These are phyloP conservation scores for Thozetella sp. DNA, from an alignment of 495 filamentous ascomycete genomes.

Conservation along the genomic window DNA sequence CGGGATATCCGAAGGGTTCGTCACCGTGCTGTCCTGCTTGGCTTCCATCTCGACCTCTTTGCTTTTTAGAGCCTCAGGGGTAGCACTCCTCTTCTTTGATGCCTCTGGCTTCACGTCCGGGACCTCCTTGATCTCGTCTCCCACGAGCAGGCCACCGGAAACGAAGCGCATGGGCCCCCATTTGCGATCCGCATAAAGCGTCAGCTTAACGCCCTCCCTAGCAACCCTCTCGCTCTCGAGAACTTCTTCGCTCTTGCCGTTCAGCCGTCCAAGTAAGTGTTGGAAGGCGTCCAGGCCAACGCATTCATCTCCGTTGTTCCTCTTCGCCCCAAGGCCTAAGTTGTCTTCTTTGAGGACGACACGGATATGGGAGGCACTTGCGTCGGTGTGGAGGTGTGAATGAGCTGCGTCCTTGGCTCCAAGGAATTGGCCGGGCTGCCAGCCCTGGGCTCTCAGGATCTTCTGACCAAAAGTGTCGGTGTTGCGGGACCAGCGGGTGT, in stretches of 20 bases:
- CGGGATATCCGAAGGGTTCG: constrained; percentile 14
- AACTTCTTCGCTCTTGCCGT: constrained; percentile 76
- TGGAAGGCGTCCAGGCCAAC: constrained; percentile 84
- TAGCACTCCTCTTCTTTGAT: neutral
- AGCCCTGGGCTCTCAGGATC: constrained; percentile 85
- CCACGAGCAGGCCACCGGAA: constrained; percentile 74
- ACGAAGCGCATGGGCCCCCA: constrained; percentile 81
- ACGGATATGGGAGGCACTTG: constrained; percentile 76
- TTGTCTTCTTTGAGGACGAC: constrained; percentile 86
- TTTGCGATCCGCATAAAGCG: constrained; percentile 67
- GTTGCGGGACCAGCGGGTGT: constrained; percentile 85
- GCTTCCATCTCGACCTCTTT: neutral
- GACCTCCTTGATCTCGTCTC: constrained; percentile 45
- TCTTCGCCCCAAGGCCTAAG: constrained; percentile 81
- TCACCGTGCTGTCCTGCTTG: constrained; percentile 20
- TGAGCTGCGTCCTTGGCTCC: constrained; percentile 75
- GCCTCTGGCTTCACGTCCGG: constrained; percentile 5
- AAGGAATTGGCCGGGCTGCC: constrained; percentile 80
- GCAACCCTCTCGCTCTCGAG: constrained; percentile 65
- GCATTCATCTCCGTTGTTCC: constrained; percentile 68
- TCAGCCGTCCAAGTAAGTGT: constrained; percentile 81
- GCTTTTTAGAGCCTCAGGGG: neutral
- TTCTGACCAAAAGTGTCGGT: constrained; percentile 82
- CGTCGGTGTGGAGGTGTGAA: constrained; percentile 71
- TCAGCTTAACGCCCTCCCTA: constrained; percentile 63